Percentiles rank a stretch among this genome's conserved stretches.
Evolutionary conservation across 371 early-diverging fungal genomes (phyloP).

Genomic region (Aphelidium insulamus): DNA sequence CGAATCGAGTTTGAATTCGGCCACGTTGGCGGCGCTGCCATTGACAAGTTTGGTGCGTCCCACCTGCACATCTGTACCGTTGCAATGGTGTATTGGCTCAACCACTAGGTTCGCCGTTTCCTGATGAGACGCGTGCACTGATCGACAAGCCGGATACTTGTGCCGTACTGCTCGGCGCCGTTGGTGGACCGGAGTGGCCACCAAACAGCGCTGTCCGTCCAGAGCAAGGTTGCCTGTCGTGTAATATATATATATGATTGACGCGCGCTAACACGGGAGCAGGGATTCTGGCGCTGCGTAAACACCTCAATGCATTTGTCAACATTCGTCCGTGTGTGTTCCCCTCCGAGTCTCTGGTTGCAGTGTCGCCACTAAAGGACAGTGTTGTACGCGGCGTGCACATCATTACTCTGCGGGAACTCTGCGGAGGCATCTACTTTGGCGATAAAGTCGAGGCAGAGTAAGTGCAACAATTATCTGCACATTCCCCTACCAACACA

Average conservation of each 20-base stretch:
- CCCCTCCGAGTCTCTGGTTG: constrained; percentile 57
- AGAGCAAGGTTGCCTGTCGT: no score
- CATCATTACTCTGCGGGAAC: constrained; percentile 78
- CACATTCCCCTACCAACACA: no score
- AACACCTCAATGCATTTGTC: constrained; percentile 73
- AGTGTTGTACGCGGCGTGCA: constrained; percentile 68
- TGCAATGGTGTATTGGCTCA: not conserved
- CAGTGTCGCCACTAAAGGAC: constrained; percentile 69
- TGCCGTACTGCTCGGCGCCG: constrained; percentile 86
- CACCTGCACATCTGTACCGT: not conserved
- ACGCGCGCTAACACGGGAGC: no score
- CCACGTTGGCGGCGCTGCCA: constrained; percentile 75
- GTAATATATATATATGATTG: no score
- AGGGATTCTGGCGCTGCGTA: constrained; percentile 74
- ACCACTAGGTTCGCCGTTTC: constrained; percentile 40
- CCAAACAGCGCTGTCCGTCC: no score
- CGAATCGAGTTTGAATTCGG: constrained; percentile 47
- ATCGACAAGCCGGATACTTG: constrained; percentile 54
- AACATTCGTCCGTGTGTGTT: constrained; percentile 86
- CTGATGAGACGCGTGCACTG: constrained; percentile 35
- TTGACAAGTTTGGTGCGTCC: constrained; percentile 24
- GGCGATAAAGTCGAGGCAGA: constrained; percentile 28
- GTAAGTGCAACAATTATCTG: no score
- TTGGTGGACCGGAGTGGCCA: constrained; percentile 90
- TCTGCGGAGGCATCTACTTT: constrained; percentile 93